Evolutionary conservation across 495 filamentous ascomycete species (phyloP), one percentile per base, ranked within the genome.

Genomic region (Podospora pseudoanserina): DNA sequence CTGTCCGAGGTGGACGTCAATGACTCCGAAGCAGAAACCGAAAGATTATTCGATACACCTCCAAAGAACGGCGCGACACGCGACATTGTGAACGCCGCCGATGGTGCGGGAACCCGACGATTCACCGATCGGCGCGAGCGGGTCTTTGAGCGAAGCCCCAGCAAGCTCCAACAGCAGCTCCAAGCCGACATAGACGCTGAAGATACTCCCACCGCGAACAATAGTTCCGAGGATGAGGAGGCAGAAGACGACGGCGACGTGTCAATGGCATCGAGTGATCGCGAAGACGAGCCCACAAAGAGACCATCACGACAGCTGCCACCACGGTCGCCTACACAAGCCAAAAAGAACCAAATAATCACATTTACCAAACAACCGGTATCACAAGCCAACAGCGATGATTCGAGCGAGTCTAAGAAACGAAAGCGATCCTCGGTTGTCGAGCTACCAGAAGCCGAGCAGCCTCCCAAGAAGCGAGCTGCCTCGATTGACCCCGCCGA

Each of bases 1-100:
- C 74, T 82, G 66, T 84, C 82, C 19, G 81, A 83, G 58, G 88
- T 89, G 64, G 81, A 83, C 65, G 89, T 90, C 67, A 90, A 90
- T 71, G 94, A 98, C 80, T 96, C 95, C n/a, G 95, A 99, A 79
- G 95, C 96, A 30, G 95, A 97, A 81, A 99, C 95, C 7, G 96
- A 98, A 80, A 88, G 96, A 63, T 85, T 98, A 72, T 94, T 96
- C 71, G 88, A 91, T 74, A 94, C 94, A n/a, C 96, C 95, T 23
- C 87, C 91, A 66, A 92, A 94, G 69, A 79, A 82, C 71, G 84
- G 84, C 71, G 83, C 85, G 69, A 83, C 83, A 72, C 86, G 90
- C 77, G 89, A 92, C 60, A 82, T 88, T 7, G 70, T 91, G 20
- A 85, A 71, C 55, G 70, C 74, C 72, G 72, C 77, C 76, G 60